These are phyloP conservation scores for Hirsutella thompsonii DNA, from an alignment of 2,329 filamentous ascomycete genomes.

Conservation along the genomic window DNA sequence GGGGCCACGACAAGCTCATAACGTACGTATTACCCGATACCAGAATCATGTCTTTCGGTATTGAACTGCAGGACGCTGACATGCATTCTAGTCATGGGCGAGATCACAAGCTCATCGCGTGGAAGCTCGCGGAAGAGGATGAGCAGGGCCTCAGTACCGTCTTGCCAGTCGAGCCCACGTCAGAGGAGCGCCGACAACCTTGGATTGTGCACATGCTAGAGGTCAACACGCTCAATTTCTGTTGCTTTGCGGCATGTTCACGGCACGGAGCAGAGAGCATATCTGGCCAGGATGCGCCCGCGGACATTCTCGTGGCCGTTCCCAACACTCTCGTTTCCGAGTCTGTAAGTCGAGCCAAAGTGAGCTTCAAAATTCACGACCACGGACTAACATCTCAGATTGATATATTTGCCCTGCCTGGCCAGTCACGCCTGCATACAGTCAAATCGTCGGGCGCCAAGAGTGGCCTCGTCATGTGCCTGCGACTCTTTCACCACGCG, in stretches of 20 bases:
- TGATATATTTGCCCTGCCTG: conserved; percentile 75
- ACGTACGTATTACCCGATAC: conserved; percentile 51
- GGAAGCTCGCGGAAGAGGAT: conserved; percentile 53
- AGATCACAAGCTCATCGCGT: conserved; percentile 76
- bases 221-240: conserved; percentile 94
- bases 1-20: conserved; percentile 62
- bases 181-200: conserved; percentile 44
- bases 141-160: conserved; percentile 52
- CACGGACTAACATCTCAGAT: conserved; percentile 30
- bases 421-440: conserved; percentile 53
- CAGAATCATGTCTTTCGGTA: too few relatives aligned
- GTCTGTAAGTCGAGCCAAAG: conserved; percentile 33
- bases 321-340: conserved; percentile 67
- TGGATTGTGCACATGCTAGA: conserved; percentile 77
- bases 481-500: conserved; percentile 44
- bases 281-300: conserved; percentile 9
- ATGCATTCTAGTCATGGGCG: conserved; percentile 58
- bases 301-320: conserved; percentile 57
- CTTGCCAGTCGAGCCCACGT: conserved; percentile 55
- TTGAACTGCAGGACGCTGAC: background rate
- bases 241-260: conserved; percentile 58
- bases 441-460: conserved; percentile 34
- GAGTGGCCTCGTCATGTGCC: conserved; percentile 80
- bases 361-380: background rate
- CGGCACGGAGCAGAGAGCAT: conserved; percentile 13